Conservation (phyloP, 306 rosid species). For the Citrullus amarus region DNA sequence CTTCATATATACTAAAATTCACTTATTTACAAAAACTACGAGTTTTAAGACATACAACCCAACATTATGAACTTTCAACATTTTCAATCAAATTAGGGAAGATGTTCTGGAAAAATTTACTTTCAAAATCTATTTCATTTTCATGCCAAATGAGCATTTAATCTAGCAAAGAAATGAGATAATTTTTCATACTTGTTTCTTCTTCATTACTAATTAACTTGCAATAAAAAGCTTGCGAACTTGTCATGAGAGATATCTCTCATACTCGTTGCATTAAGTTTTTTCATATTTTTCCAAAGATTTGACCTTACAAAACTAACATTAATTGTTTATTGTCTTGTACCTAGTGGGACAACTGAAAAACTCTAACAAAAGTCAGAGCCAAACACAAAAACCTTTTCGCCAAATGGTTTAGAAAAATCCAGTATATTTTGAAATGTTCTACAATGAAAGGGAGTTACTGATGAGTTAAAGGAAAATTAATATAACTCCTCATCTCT, state of each 20-base stretch:
- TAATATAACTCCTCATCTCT: no score
- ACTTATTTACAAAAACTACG: no score
- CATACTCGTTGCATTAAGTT: not conserved
- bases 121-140: no score
- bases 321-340: not conserved
- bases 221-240: not conserved
- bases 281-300: not conserved
- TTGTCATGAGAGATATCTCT: not conserved
- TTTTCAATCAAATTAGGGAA: no score
- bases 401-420: not conserved
- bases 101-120: no score
- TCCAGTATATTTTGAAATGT: not conserved
- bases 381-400: not conserved
- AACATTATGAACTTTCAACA: no score
- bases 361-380: not conserved
- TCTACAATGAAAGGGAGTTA: not conserved
- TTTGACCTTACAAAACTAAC: not conserved
- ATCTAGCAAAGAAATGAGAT: not conserved
- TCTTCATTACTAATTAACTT: not conserved
- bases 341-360: not conserved
- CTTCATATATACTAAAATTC: no score
- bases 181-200: not conserved
- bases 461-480: no score
- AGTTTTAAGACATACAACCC: no score
- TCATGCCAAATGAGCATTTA: no score